Evolutionary conservation across 768 basidiomycete species (phyloP).

Genomic region (Mycena vulgaris): DNA sequence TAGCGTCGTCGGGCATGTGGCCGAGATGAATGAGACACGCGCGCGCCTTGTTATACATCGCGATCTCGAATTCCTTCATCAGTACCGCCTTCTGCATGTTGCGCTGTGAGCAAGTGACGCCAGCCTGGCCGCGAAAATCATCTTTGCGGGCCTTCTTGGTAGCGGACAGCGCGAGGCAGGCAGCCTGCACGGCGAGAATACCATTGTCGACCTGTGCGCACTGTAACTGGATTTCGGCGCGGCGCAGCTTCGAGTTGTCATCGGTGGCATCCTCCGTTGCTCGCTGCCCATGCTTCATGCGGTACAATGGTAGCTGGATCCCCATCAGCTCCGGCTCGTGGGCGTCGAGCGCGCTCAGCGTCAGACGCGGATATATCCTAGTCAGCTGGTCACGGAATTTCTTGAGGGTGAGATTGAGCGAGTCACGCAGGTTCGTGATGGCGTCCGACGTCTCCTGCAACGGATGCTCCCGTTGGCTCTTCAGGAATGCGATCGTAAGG

Average conservation of each 20-base stretch:
- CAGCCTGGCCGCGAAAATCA: conserved; percentile 26
- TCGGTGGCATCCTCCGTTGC: neutral
- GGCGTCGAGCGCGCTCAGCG: conserved; percentile 20
- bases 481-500: conserved; percentile 12
- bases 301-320: conserved; percentile 25
- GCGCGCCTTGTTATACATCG: conserved; percentile 27
- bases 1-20: conserved; percentile 7
- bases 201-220: conserved; percentile 15
- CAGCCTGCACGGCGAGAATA: conserved; percentile 9
- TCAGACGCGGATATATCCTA: conserved; percentile 14
- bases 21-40: conserved; percentile 13
- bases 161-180: conserved; percentile 23
- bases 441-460: conserved; percentile 13
- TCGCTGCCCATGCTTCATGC: conserved; percentile 19
- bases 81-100: conserved; percentile 20
- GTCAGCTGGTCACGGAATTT: conserved; percentile 21
- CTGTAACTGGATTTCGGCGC: conserved; percentile 9
- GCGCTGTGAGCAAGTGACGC: conserved; percentile 10
- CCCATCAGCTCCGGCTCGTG: conserved; percentile 29
- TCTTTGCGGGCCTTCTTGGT: conserved; percentile 1
- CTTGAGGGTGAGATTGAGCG: neutral
- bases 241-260: neutral
- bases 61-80: conserved; percentile 22
- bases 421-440: conserved; percentile 10
- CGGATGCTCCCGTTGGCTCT: conserved; percentile 12